Base-by-base conservation (phyloP, 257 asterid species). In the Solanum sitiens region DNA sequence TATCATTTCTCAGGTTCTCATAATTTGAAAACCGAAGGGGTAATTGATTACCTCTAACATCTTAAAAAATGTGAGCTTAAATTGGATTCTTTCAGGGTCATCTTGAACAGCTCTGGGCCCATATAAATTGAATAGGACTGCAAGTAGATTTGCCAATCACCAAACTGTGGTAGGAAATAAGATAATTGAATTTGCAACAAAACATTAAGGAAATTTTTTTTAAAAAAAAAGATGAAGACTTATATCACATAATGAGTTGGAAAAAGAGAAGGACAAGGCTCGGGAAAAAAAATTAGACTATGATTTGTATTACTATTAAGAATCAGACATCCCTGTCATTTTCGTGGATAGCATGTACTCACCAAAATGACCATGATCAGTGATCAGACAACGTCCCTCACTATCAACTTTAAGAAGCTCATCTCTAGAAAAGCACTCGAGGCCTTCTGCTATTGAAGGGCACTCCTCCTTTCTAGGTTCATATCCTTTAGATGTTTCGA, bases 291-390 rank as follows among this genome's bases (percentile, higher is more conserved):
- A 11, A 3, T 16, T 50, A 47, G 44, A 30, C 68, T 47, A 7
- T 18, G 70, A 80, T 16, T 80, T 80, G 9, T 15, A 32, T 80
- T 80, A 39, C 70, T 3, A 82, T 30, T 82, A 30, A 18, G 39
- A 45, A 45, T 45, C n/a, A 33, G 42, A 11, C 30, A 82, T 50
- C 85, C 30, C 45, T 27, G 14, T 82, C 32, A 27, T 50, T 82
- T 82, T 70, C 37, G 16, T 7, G 20, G 32, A 85, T 74, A 53
- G 30, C 82, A 89, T 67, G 87, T 61, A 88, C 95, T 92, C 90
- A 95, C 99, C 95, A 89, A 97, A 97, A 91, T 95, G 98, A 82
- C 91, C 94, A 59, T 97, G 99, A 89, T 95, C 98, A 72, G 99
- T 95, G 80, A 97, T 90, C 84, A 97, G 90, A 89, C 99, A 97